Evolutionary conservation across 768 basidiomycete species (phyloP).

Genomic region (Melanogaster broomeanus): DNA sequence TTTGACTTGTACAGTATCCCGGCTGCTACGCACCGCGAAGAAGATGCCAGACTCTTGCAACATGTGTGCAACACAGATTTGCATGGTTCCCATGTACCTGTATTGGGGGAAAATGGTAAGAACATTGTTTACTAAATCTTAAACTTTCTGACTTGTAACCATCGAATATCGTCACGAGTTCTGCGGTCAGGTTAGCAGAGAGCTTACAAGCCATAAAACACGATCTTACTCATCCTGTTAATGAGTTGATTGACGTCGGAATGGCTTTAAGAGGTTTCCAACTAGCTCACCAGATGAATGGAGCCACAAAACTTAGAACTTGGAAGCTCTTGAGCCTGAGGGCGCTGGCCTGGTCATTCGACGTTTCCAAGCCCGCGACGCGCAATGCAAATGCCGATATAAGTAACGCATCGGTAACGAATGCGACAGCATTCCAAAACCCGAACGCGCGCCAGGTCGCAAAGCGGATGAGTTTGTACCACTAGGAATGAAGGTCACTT

Average conservation of each 20-base stretch:
- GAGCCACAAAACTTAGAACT: constrained; percentile 83
- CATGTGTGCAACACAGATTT: constrained; percentile 93
- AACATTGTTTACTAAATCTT: background rate
- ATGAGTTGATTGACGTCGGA: background rate
- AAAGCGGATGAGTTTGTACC: constrained; percentile 69
- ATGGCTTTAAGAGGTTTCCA: background rate
- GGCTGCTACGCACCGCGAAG: constrained; percentile 63
- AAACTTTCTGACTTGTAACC: constrained; percentile 62
- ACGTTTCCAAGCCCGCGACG: constrained; percentile 49
- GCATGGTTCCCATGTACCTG: constrained; percentile 89
- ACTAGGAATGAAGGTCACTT: constrained; percentile 38
- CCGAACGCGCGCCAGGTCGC: constrained; percentile 80
- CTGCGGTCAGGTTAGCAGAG: constrained; percentile 36
- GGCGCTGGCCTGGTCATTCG: constrained; percentile 35
- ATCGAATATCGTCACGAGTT: constrained; percentile 78
- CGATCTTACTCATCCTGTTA: constrained; percentile 76
- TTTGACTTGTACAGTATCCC: background rate
- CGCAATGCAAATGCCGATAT: constrained; percentile 75
- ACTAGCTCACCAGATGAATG: constrained; percentile 75
- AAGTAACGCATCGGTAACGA: constrained; percentile 74
- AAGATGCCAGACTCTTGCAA: constrained; percentile 91
- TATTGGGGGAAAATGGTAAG: background rate
- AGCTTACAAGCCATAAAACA: background rate
- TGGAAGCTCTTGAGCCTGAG: constrained; percentile 78
- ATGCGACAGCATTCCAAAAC: constrained; percentile 74